Evolutionary conservation across 2,329 filamentous ascomycete genomes (phyloP), one percentile per base, ranked within the genome.

Genomic region (Epicoccum sorghinum): DNA sequence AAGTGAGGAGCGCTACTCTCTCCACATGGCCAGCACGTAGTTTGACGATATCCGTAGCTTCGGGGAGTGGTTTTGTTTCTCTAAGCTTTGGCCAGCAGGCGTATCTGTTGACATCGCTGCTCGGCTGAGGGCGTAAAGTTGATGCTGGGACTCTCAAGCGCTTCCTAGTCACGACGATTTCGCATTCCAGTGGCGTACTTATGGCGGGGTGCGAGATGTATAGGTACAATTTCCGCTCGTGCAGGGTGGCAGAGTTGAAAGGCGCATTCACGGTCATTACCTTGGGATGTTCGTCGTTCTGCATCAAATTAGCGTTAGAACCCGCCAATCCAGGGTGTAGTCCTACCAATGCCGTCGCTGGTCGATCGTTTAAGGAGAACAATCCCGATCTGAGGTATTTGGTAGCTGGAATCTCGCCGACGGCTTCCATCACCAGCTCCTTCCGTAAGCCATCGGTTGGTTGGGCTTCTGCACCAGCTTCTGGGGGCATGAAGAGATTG

Each of bases 381-480:
- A 69, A 46, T 1, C 68, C 70, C 22, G 52, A 58, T 38, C 64
- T 70, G 24, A 74, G 47, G 51, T 70, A 66, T 9, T 68, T 59
- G 3, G 62, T 66, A 0, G 60, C 64, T 25, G 72, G 63, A 24
- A 76, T 66, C 37, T 75, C 73, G 14, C 66, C 63, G 23, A 76
- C 61, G 22, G 70, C 66, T 29, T 63, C 73, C 60, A 76, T 67
- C 3, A 77, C 61, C 22, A 77, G 52, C 47, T 77, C 75, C 48
- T 75, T 75, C 30, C 71, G 69, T 18, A 77, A 61, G 6, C 74
- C 74, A 52, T 72, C 68, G 22, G 74, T 67, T 2, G 72, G 70
- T 33, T 70, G 68, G 30, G 70, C 61, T 1, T 70, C 68, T 33
- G 56, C 55, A 10, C 64, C 65, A 12, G 59, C 58, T 27, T 74